Conservation (phyloP, 2,329 filamentous ascomycete genomes). For the Ophiocordyceps camponoti-saundersi region DNA sequence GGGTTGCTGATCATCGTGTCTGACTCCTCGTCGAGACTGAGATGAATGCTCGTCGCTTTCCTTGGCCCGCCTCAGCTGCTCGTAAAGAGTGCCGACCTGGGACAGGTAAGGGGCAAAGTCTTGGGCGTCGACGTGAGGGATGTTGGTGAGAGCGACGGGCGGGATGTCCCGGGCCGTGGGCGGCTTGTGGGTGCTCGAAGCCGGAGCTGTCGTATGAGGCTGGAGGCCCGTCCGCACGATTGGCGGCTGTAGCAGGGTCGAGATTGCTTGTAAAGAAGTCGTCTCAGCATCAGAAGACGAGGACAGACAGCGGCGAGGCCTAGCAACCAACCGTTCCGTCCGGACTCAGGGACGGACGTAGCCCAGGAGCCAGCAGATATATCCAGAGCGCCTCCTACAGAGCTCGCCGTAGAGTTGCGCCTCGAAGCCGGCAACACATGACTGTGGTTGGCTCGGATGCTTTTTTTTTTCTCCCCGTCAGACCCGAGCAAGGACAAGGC, state of each 20-base stretch:
- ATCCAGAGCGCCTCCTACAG: conserved; percentile 71
- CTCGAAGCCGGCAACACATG: conserved; percentile 34
- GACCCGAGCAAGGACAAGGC: neutral
- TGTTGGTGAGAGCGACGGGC: conserved; percentile 78
- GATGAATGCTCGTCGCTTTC: conserved; percentile 52
- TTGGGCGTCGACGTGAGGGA: conserved; percentile 60
- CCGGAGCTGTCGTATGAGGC: conserved; percentile 55
- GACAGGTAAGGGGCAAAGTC: conserved; percentile 73
- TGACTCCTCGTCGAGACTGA: conserved; percentile 22
- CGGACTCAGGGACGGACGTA: conserved; percentile 48
- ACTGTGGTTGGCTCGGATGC: conserved; percentile 25
- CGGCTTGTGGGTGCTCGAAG: conserved; percentile 58
- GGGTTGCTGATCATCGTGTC: conserved; percentile 21
- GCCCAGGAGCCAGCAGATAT: conserved; percentile 40
- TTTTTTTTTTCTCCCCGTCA: conserved; percentile 14
- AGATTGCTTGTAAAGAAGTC: conserved; percentile 50
- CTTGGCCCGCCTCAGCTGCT: conserved; percentile 72
- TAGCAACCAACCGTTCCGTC: conserved; percentile 54
- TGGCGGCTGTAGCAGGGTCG: conserved; percentile 77
- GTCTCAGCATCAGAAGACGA: neutral
- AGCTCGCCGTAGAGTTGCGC: conserved; percentile 74
- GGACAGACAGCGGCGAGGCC: neutral
- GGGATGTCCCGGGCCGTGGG: conserved; percentile 84
- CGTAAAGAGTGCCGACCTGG: conserved; percentile 75
- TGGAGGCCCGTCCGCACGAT: conserved; percentile 78